Percentiles rank a stretch among this genome's conserved stretches.
These are phyloP conservation scores for Sapria himalayana DNA, from an alignment of 345 rosid species.

Conservation along the genomic window DNA sequence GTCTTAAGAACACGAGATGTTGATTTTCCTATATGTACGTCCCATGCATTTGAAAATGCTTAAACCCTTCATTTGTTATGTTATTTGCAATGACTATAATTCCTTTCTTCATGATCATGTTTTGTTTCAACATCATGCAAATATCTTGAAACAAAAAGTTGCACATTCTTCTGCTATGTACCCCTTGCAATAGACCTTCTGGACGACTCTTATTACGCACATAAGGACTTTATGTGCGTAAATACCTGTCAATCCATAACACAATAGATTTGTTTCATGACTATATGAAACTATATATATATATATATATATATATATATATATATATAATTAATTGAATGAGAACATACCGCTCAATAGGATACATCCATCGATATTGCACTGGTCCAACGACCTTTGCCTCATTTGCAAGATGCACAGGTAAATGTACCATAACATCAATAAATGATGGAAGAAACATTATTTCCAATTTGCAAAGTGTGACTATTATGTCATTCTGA, in stretches of 20 bases:
- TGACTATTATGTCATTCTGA: background rate
- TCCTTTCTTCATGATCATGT: background rate
- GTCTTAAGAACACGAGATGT: background rate
- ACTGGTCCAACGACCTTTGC: background rate
- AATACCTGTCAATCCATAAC: background rate
- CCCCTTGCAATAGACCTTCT: background rate
- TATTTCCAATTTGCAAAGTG: constrained; percentile 5
- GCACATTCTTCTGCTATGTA: constrained; percentile 3
- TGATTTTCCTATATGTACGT: background rate
- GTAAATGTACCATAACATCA: constrained; percentile 6
- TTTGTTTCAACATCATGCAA: background rate
- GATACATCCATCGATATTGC: constrained; percentile 1
- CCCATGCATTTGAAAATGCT: background rate
- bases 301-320: too few species aligned
- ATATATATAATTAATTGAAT: too few species aligned
- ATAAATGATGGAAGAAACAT: constrained; percentile 6
- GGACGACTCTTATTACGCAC: background rate
- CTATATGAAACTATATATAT: too few species aligned
- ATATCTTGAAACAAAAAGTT: constrained; percentile 4
- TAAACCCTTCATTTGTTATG: background rate
- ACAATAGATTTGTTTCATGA: too few species aligned
- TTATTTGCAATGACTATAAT: background rate
- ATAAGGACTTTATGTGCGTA: background rate
- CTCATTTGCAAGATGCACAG: constrained; percentile 2
- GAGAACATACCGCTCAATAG: background rate